phyloP scores from a whole-genome alignment of 208 protist species.

The Wallacemonas sp. region DNA sequence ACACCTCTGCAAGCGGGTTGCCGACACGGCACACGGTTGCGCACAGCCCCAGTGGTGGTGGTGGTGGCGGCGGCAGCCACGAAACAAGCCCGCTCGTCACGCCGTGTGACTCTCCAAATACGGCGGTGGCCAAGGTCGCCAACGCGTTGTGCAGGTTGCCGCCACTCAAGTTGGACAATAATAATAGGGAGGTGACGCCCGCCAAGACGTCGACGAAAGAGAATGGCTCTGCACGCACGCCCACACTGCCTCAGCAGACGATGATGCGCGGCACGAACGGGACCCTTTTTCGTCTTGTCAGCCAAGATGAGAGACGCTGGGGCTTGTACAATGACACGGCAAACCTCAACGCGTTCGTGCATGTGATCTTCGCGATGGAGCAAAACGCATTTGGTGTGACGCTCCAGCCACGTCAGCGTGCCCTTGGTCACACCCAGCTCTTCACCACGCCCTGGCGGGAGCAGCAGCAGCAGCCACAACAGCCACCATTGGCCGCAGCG shows the following conservation, averaged over 20 bases:
- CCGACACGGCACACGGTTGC: not conserved
- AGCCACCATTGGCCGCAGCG: too few relatives aligned
- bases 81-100: too few relatives aligned
- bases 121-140: too few relatives aligned
- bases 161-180: not conserved
- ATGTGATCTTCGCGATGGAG: slow-evolving; percentile 10
- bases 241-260: too few relatives aligned
- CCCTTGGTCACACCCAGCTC: not conserved
- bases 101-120: too few relatives aligned
- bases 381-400: slow-evolving; percentile 2
- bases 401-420: not conserved
- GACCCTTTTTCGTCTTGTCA: slow-evolving; percentile 17
- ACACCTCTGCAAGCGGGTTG: not conserved
- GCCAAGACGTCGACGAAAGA: too few relatives aligned
- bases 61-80: too few relatives aligned
- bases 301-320: slow-evolving; percentile 7
- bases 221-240: too few relatives aligned
- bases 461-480: not conserved
- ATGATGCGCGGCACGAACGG: not conserved
- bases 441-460: not conserved
- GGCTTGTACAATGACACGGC: slow-evolving; percentile 22
- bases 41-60: not conserved
- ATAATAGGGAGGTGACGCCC: too few relatives aligned
- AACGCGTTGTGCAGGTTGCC: too few relatives aligned
- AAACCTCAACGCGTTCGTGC: slow-evolving; percentile 1